Conservation (phyloP, 306 rosid genomes). For the Pachyrhizus erosus region DNA sequence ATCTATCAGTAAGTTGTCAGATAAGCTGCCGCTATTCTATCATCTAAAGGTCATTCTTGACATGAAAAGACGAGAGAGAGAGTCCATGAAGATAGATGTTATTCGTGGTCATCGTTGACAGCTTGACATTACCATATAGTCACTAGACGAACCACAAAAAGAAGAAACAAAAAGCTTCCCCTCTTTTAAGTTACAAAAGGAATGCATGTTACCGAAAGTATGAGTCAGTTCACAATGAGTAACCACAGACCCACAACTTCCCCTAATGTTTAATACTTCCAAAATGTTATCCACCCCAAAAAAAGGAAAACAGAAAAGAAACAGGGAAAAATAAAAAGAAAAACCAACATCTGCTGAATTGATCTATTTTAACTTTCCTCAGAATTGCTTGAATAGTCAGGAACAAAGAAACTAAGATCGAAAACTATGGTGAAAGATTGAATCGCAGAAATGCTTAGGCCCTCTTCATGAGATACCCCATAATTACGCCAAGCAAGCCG, state of each 20-base stretch:
- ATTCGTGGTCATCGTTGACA: constrained; percentile 45
- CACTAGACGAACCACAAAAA: constrained; percentile 51
- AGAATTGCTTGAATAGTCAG: constrained; percentile 54
- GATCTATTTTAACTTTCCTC: constrained; percentile 56
- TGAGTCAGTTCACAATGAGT: constrained; percentile 55
- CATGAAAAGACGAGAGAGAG: neutral
- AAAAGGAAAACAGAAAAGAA: constrained; percentile 32
- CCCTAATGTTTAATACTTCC: constrained; percentile 57
- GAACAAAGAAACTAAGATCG: constrained; percentile 45
- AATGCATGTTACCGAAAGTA: constrained; percentile 64
- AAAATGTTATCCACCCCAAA: constrained; percentile 55
- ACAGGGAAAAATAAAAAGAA: constrained; percentile 39
- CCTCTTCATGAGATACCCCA: constrained; percentile 82
- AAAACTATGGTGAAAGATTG: constrained; percentile 41
- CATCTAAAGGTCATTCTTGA: neutral
- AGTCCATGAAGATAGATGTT: constrained; percentile 44
- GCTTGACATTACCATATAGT: constrained; percentile 49
- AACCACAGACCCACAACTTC: constrained; percentile 52
- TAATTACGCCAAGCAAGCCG: constrained; percentile 71
- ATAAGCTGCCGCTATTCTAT: neutral
- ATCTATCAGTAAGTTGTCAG: neutral
- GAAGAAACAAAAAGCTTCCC: constrained; percentile 42
- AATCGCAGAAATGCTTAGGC: constrained; percentile 45
- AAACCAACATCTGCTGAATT: constrained; percentile 47
- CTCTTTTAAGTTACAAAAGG: constrained; percentile 66